Conservation (phyloP, 768 basidiomycete genomes). For the Amanita subjunquillea region DNA sequence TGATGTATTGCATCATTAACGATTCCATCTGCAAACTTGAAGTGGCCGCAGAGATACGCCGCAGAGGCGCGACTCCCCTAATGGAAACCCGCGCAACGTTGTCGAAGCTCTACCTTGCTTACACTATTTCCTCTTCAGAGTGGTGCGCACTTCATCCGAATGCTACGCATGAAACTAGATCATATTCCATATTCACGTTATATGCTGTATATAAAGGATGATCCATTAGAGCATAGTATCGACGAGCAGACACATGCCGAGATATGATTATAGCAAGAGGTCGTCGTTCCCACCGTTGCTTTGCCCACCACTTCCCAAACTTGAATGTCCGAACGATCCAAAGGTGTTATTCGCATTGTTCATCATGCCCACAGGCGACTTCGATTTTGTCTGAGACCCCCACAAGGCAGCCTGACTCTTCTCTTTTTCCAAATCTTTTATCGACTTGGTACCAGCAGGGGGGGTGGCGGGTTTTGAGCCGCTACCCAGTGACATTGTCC, state of each 20-base stretch:
- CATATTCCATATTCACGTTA: background rate
- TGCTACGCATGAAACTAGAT: too few relatives aligned
- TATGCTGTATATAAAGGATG: background rate
- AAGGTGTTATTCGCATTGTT: slow-evolving; percentile 12
- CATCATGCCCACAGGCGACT: background rate
- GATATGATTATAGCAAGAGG: slow-evolving; percentile 24
- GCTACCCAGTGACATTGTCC: slow-evolving; percentile 68
- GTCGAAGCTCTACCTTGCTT: too few relatives aligned
- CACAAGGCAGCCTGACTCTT: slow-evolving; percentile 76
- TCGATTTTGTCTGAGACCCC: slow-evolving; percentile 31
- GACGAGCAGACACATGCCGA: background rate
- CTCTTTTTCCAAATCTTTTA: slow-evolving; percentile 84
- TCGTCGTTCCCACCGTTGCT: slow-evolving; percentile 26
- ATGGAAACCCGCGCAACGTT: too few relatives aligned
- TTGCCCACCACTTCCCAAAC: slow-evolving; percentile 7
- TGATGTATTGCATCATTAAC: background rate
- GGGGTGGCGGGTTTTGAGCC: slow-evolving; percentile 25
- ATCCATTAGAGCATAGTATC: slow-evolving; percentile 10
- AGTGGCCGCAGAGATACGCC: background rate
- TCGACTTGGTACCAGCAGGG: slow-evolving; percentile 49
- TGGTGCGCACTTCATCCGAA: too few relatives aligned
- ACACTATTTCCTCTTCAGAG: too few relatives aligned
- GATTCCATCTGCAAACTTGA: background rate
- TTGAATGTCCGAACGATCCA: slow-evolving; percentile 21
- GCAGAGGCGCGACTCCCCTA: too few relatives aligned